phyloP scores from a whole-genome alignment of 1,139 yeast genomes.

The Saccharomyces pastorianus region DNA sequence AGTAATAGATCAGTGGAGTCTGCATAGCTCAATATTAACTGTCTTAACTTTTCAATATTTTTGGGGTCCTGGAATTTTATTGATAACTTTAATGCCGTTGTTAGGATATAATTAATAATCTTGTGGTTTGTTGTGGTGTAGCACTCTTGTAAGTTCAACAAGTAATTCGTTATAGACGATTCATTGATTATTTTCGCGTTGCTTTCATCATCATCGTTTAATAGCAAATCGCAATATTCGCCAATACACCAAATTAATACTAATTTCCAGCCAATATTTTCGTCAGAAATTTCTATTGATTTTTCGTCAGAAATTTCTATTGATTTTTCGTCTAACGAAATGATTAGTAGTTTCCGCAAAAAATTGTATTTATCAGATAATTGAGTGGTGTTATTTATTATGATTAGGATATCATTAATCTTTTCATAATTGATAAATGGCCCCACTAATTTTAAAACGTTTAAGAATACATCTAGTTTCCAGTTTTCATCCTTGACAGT shows the following conservation, averaged over 20 bases:
- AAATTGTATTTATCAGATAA: constrained; percentile 28
- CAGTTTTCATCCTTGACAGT: constrained; percentile 44
- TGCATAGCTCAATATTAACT: constrained; percentile 49
- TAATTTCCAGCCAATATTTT: constrained; percentile 50
- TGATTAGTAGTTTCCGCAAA: constrained; percentile 43
- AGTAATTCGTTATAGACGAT: constrained; percentile 32
- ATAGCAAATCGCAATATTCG: constrained; percentile 70
- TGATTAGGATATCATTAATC: constrained; percentile 65
- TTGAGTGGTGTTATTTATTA: constrained; percentile 46
- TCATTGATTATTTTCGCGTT: constrained; percentile 26
- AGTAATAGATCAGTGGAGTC: constrained; percentile 66
- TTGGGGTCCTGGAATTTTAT: constrained; percentile 44
- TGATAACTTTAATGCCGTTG: constrained; percentile 71
- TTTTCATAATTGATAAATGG: constrained; percentile 64
- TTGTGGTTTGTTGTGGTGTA: constrained; percentile 38
- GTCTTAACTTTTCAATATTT: constrained; percentile 52
- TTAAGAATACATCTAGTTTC: constrained; percentile 77
- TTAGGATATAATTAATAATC: constrained; percentile 55
- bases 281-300: constrained; percentile 37
- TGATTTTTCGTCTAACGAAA: constrained; percentile 49
- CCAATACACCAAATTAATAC: constrained; percentile 83
- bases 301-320: constrained; percentile 39
- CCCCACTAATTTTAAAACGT: constrained; percentile 70
- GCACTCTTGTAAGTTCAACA: constrained; percentile 33
- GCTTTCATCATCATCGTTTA: constrained; percentile 20